Evolutionary conservation across 2,329 filamentous ascomycete genomes (phyloP).

Genomic region (Aspergillus sp.): DNA sequence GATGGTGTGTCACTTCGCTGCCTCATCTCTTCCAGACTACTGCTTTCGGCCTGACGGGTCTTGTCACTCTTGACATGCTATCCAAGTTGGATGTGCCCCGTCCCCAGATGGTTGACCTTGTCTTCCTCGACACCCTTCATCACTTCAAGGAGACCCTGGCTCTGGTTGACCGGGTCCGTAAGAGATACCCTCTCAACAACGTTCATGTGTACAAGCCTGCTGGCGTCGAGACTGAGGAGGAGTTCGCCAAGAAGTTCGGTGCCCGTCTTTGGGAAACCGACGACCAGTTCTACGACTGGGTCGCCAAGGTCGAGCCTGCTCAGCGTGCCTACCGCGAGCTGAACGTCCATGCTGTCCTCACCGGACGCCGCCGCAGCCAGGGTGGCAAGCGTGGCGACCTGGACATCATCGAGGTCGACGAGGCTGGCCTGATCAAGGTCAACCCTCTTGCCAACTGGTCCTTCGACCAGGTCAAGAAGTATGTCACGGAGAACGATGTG

Average conservation of each 20-base stretch:
- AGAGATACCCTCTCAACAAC: slow-evolving; percentile 73
- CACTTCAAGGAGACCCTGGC: slow-evolving; percentile 77
- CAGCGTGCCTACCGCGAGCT: slow-evolving; percentile 87
- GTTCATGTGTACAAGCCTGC: slow-evolving; percentile 90
- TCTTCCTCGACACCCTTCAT: slow-evolving; percentile 83
- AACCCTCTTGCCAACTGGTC: slow-evolving; percentile 95
- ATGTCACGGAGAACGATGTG: slow-evolving; percentile 81
- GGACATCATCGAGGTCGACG: slow-evolving; percentile 89
- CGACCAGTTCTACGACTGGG: slow-evolving; percentile 90
- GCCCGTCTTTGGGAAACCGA: slow-evolving; percentile 80
- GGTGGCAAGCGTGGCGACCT: slow-evolving; percentile 89
- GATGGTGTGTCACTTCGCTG: slow-evolving; percentile 87
- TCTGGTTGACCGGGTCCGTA: slow-evolving; percentile 71
- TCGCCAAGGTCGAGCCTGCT: slow-evolving; percentile 96
- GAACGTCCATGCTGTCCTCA: slow-evolving; percentile 85
- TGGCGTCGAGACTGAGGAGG: slow-evolving; percentile 67
- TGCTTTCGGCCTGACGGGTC: slow-evolving; percentile 76
- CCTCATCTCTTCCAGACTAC: slow-evolving; percentile 87
- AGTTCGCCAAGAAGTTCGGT: slow-evolving; percentile 83
- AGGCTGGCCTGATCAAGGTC: slow-evolving; percentile 90
- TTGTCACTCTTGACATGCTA: slow-evolving; percentile 74
- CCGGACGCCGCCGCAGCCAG: slow-evolving; percentile 86
- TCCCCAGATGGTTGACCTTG: slow-evolving; percentile 50
- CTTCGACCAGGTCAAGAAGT: slow-evolving; percentile 84
- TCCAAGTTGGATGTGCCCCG: slow-evolving; percentile 51